Evolutionary conservation across 805 yeast species (phyloP), one percentile per base, ranked within the genome.

Genomic region (Kodamaea hsintzibuensis): DNA sequence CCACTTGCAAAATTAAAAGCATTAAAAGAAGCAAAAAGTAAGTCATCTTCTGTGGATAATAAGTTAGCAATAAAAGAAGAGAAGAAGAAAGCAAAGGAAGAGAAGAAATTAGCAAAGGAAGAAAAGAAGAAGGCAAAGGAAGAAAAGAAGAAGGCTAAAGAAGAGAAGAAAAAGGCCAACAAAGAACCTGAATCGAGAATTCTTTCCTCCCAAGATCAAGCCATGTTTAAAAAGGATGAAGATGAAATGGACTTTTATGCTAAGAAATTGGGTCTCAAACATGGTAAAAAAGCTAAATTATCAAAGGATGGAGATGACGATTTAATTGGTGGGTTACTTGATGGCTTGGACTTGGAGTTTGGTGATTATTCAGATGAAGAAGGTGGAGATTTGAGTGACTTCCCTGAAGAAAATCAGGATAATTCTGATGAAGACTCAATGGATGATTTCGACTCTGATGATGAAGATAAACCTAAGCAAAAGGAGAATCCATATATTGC

Each of bases 171-270:
- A 42, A 68, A 56, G 55, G 66, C 62, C 48, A 9, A 57, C 62
- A 43, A 43, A 48, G 43, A 50, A n/a, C 30, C 33, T 19, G 22
- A 50, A 14, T 16, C 25, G 5, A 44, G 55, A 46, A 52, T 57
- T 5, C 38, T 66, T 7, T 52, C 76, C 6, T 73, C 81, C 1
- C 76, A 77, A 3, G 85, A 84, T 38, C 74, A 75, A 38, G 82
- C 80, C 5, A 69, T 79, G 35, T 63, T 81, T 60, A 71, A 73
- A 47, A 77, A 80, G 57, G 96, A 89, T 60, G 96, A 89, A 55
- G 85, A 82, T 53, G 96, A 92, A 51, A 85, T 89, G 71, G 83
- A 80, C 43, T 90, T 86, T 64, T 92, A 91, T 67, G 92, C 97
- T 2, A 87, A 86, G 57, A 86, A 88, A 62, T 74, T 92, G 8